Percentiles rank a stretch among this genome's conserved stretches.
Evolutionary conservation across 345 rosid genomes (phyloP).

Genomic region (Cardamine occulta): DNA sequence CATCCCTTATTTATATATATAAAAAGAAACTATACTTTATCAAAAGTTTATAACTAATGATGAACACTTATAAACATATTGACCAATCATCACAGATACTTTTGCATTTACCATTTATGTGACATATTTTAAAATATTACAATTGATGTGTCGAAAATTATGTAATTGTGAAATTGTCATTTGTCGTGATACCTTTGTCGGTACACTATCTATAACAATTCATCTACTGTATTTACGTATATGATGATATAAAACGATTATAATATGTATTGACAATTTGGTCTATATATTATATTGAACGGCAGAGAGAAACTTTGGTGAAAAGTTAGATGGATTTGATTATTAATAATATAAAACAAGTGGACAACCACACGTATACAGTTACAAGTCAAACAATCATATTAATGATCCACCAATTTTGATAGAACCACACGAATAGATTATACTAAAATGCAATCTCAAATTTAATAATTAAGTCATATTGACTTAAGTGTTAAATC

Average conservation of each 20-base stretch:
- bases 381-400: conserved; percentile 43
- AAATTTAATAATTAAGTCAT: background rate
- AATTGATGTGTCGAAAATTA: background rate
- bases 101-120: too few relatives aligned
- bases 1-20: too few relatives aligned
- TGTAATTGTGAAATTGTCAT: conserved; percentile 13
- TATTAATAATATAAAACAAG: conserved; percentile 4
- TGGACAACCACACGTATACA: conserved; percentile 43
- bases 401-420: conserved; percentile 27
- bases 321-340: conserved; percentile 39
- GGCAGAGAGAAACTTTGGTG: conserved; percentile 25
- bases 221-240: conserved; percentile 1
- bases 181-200: conserved; percentile 35
- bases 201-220: conserved; percentile 29
- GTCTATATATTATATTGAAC: conserved; percentile 22
- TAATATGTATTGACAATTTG: conserved; percentile 14
- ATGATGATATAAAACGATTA: background rate
- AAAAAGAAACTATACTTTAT: background rate
- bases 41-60: too few relatives aligned
- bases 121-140: too few relatives aligned
- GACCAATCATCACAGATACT: too few relatives aligned
- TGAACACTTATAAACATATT: too few relatives aligned
- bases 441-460: conserved; percentile 16
- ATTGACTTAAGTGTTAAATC: background rate
- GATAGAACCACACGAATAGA: background rate